Base-by-base conservation (phyloP, 768 basidiomycete genomes). In the Leccinum broughii region DNA sequence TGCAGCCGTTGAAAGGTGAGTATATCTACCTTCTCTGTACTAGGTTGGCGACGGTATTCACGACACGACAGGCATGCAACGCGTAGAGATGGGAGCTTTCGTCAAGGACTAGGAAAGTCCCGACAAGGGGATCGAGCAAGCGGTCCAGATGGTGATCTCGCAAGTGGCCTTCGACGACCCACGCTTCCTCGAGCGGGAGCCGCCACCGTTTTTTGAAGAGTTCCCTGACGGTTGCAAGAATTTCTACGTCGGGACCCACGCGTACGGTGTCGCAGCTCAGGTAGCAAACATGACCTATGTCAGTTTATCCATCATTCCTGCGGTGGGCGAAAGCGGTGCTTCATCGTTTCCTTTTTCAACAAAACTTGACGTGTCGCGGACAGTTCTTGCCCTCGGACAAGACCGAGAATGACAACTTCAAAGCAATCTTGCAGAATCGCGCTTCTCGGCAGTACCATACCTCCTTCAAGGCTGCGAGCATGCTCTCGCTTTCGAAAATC, bases 251-350 rank as follows among this genome's bases (percentile, higher is more conserved):
- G 95, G 96, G 14, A 89, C 92, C 68, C 88, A 93, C 70, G 93
- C 92, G 0, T 98, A 96, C 69, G 97, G 97, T n/a, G 88, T 92
- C 3, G 93, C 96, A 14, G 95, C 95, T 0, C 91, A 95, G 67
- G 93, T 99, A 11, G 82, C 85, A 41, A 82, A 77, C 1, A 92
- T 93, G 0, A 83, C 83, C 0, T 83, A 89, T 4, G 80, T 81
- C 3, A 78, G 85, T 1, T 76, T 98, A 13, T 88, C 93, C 10
- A 90, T 98, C 54, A 76, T 92, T 49, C 83, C 98, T 59, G 95
- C 94, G n/a, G 93, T 96, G 68, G 61, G 80, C 70, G 15, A 22
- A 44, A 44, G 41, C 49, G 14, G 51, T 54, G 24, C 15, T 22
- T 37, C 41, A 20, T 46, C 10, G 7, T 53, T 49, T 46, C 14